Evolutionary conservation across 2,329 filamentous ascomycete genomes (phyloP), one percentile per base, ranked within the genome.

Genomic region (Penicillium aurantiogriseum): DNA sequence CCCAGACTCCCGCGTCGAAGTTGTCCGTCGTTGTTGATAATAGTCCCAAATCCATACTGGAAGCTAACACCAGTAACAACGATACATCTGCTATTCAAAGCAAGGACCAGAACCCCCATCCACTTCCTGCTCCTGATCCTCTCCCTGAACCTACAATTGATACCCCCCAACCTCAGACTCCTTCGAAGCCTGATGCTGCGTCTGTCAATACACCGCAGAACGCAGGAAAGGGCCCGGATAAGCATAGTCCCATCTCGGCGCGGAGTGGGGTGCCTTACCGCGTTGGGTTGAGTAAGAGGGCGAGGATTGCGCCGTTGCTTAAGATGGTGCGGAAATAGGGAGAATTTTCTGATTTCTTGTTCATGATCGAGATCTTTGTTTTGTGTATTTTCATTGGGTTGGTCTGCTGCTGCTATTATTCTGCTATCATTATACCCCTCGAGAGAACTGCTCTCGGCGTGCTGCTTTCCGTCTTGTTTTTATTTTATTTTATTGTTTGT

Each of bases 241-340:
- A 74, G 56, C 76, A 78, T 51, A 78, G 75, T 43, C 76, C 77
- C 2, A 76, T 76, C 25, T 68, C 70, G 31, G 69, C 67, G 43
- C 74, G 70, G 44, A 71, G 70, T 51, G 76, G 73, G 54, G 73
- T 77, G 5, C 71, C 74, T 2, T 77, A 75, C 48, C 74, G 80
- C 0, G 79, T 83, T 5, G 80, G 80, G 2, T 64, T 83, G 57
- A 82, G 80, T 65, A 79, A 77, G 51, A 72, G 70, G 55, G 77
- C 77, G 23, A 70, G 77, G 27, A 82, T 82, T 46, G 78, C 79
- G 19, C 77, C 80, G 19, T 66, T 83, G 62, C 65, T 82, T 55
- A 78, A 77, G 59, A 67, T 79, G 43, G 72, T 79, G 11, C 71
- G 74, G 49, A 78, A 78, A 57, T 77, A 61, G 40, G 39, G 5